Evolutionary conservation across 306 rosid species (phyloP).

Genomic region (Malus sylvestris): DNA sequence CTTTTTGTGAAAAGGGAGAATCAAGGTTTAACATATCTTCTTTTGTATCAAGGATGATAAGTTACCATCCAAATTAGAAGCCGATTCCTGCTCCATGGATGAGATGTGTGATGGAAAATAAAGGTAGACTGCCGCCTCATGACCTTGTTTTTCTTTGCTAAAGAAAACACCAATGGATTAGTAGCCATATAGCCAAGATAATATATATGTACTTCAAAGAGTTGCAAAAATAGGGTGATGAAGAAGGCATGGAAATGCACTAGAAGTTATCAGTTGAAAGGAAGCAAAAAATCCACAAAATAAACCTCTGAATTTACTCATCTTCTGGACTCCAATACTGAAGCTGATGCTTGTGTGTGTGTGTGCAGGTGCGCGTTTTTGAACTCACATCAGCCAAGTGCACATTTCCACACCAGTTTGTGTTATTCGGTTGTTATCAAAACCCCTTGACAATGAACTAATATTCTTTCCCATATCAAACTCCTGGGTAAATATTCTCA

Average conservation of each 20-base stretch:
- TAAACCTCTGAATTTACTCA: neutral
- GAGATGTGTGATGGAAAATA: conserved; percentile 85
- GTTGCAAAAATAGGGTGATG: neutral
- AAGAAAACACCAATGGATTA: conserved; percentile 5
- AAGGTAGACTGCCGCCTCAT: conserved; percentile 90
- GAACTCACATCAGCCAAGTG: neutral
- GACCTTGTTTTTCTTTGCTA: conserved; percentile 68
- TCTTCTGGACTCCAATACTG: neutral
- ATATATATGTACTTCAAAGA: neutral
- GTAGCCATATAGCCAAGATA: neutral
- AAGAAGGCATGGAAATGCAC: neutral
- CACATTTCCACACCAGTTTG: neutral
- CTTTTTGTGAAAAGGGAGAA: too few species aligned
- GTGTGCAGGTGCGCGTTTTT: neutral
- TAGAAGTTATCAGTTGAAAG: neutral
- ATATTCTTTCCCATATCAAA: neutral
- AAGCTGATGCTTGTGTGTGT: neutral
- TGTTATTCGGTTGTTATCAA: neutral
- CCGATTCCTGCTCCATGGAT: conserved; percentile 96
- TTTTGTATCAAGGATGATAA: conserved; percentile 10
- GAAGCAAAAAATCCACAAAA: neutral
- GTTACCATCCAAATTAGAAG: conserved; percentile 88
- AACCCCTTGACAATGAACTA: neutral
- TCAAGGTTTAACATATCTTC: too few species aligned
- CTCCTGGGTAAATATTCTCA: neutral